Conservation (phyloP, 106 monocot genomes). For the Chionographis japonica region DNA sequence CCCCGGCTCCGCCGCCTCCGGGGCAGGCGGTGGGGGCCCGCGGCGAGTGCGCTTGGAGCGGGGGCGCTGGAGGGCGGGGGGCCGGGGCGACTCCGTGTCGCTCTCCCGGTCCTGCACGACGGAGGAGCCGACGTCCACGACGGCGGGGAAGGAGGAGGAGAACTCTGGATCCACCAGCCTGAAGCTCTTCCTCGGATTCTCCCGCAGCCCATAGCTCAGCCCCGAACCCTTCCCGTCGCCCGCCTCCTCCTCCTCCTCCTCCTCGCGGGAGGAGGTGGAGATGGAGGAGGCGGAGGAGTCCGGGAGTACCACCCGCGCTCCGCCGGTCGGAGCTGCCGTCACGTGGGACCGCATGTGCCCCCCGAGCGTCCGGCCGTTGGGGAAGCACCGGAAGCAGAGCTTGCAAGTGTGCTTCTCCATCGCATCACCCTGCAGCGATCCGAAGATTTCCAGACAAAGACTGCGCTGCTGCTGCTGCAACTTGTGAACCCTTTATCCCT, state of each 20-base stretch:
- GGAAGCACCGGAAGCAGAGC: slow-evolving; percentile 62
- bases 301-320: background rate
- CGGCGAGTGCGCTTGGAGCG: slow-evolving; percentile 41
- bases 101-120: slow-evolving; percentile 68
- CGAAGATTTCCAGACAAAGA: no score
- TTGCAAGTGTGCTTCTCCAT: slow-evolving; percentile 70
- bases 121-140: slow-evolving; percentile 8
- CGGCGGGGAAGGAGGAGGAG: slow-evolving; percentile 15
- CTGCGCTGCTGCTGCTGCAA: no score
- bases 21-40: slow-evolving; percentile 5
- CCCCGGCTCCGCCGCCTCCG: slow-evolving; percentile 20
- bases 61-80: slow-evolving; percentile 13
- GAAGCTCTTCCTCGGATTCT: slow-evolving; percentile 66
- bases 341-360: slow-evolving; percentile 83
- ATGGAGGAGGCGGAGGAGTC: slow-evolving; percentile 28
- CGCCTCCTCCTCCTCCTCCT: slow-evolving; percentile 5
- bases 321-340: slow-evolving; percentile 5
- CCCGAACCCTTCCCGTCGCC: background rate
- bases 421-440: no score
- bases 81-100: slow-evolving; percentile 52
- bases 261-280: slow-evolving; percentile 13
- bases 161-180: slow-evolving; percentile 53
- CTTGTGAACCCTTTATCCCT: no score
- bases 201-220: slow-evolving; percentile 50
- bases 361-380: slow-evolving; percentile 59